Evolutionary conservation across 306 rosid species (phyloP), one percentile per base, ranked within the genome.

Genomic region (Malus asiatica): DNA sequence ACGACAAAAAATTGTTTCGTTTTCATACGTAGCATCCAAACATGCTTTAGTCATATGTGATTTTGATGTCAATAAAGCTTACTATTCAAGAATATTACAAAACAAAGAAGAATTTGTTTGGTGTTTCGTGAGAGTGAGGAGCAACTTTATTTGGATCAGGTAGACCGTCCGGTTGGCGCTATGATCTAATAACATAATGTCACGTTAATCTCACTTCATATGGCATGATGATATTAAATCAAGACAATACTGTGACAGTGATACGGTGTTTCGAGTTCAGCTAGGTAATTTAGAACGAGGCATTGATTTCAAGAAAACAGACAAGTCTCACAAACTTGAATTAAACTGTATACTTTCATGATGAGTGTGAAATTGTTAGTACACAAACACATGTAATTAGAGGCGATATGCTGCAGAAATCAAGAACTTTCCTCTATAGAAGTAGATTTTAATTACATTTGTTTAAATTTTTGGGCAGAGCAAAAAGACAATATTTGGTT

Each of bases 31-130:
- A 63, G 35, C 75, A 52, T 67, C 64, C 72, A 45, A 57, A 79
- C 70, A 58, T 74, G 71, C 38, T 15, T 42, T 75, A 59, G 53
- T 76, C 76, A 70, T 69, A 62, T 27, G 55, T 70, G 80, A 53
- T 70, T 53, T 66, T 75, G 68, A 68, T 15, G 71, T 35, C 4
- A 23, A 35, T 45, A 38, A 35, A 51, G 13, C 22, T 16, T 15
- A 10, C 38, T 2, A 11, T 45, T 44, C 52, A 64, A 30, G 8
- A 32, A 62, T 27, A 58, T 16, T 11, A 64, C 18, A 25, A 62
- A 62, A 4, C 18, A 13, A 2, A 29, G 10, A 25, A 62, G 40
- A 62, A 4, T 23, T 9, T 59, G 27, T 4, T 59, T 59, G 55
- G 55, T 23, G 25, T 59, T 59, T 59, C 4, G 64, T 59, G 15